Evolutionary conservation across 352 stramenopile genomes (phyloP).

Genomic region (Elongisporangium prolatum): DNA sequence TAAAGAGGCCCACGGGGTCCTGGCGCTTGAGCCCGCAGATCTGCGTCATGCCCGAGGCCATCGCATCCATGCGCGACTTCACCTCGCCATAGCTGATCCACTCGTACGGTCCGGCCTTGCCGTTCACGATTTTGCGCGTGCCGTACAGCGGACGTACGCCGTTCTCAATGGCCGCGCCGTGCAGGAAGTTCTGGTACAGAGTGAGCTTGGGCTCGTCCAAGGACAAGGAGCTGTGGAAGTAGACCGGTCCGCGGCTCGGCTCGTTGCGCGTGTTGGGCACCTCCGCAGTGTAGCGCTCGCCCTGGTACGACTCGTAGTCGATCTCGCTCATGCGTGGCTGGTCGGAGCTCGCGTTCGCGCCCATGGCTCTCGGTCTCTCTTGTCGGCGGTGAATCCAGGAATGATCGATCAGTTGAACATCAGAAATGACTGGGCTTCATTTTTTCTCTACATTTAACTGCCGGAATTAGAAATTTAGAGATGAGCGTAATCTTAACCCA

Average conservation of each 20-base stretch:
- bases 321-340: conserved; percentile 13
- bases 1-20: conserved; percentile 14
- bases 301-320: conserved; percentile 21
- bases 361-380: background rate
- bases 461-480: background rate
- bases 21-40: conserved; percentile 7
- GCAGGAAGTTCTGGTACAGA: conserved; percentile 27
- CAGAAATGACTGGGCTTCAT: background rate
- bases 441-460: background rate
- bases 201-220: conserved; percentile 17
- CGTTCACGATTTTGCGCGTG: conserved; percentile 10
- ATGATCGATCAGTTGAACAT: background rate
- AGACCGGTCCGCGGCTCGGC: background rate
- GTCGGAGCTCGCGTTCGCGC: background rate
- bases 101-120: conserved; percentile 15
- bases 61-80: conserved; percentile 2
- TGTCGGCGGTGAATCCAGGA: background rate
- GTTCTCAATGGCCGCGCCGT: conserved; percentile 17
- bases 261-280: conserved; percentile 13
- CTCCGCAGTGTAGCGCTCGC: conserved; percentile 18
- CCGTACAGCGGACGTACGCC: conserved; percentile 23
- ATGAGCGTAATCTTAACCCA: no score
- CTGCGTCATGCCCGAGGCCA: conserved; percentile 15
- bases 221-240: background rate
- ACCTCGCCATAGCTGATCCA: conserved; percentile 16